These are phyloP conservation scores for Backusella mclennaniae DNA, from an alignment of 192 early-diverging fungal genomes.

Conservation along the genomic window DNA sequence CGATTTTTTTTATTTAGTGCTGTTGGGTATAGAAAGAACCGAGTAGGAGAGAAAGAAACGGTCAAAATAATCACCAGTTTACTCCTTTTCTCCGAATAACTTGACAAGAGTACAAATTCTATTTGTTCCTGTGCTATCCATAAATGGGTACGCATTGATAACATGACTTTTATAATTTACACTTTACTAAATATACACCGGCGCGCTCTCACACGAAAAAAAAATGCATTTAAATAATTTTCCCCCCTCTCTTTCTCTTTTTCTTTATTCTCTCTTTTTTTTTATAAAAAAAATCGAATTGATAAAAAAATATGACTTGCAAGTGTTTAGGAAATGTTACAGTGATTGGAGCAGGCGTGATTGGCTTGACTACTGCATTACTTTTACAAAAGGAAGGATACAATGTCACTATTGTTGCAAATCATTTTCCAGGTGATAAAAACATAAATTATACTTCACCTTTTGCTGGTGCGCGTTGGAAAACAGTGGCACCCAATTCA, in stretches of 20 bases:
- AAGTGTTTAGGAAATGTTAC: conserved; percentile 4
- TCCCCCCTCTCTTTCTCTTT: neutral
- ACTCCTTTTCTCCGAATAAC: neutral
- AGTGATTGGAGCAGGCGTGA: conserved; percentile 77
- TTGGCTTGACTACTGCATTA: conserved; percentile 71
- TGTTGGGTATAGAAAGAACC: no score
- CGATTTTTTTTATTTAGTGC: no score
- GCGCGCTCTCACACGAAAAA: neutral
- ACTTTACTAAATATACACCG: neutral
- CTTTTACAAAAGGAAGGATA: conserved; percentile 57
- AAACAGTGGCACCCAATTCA: conserved; percentile 31
- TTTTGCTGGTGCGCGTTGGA: conserved; percentile 51
- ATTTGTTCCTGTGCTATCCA: neutral
- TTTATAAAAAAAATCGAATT: neutral
- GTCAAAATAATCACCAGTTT: neutral
- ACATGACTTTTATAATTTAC: neutral
- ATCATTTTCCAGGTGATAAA: conserved; percentile 53
- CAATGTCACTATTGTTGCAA: conserved; percentile 60
- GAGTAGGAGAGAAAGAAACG: no score
- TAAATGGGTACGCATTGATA: neutral
- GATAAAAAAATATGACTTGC: neutral
- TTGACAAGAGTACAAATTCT: neutral
- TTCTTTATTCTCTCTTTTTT: neutral
- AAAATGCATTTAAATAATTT: neutral
- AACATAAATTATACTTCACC: conserved; percentile 51